A percentile compares a stretch with the other conserved stretches of the same genome.
Evolutionary conservation across 1,139 yeast species (phyloP).

Genomic region (Citeromyces hawaiiensis): DNA sequence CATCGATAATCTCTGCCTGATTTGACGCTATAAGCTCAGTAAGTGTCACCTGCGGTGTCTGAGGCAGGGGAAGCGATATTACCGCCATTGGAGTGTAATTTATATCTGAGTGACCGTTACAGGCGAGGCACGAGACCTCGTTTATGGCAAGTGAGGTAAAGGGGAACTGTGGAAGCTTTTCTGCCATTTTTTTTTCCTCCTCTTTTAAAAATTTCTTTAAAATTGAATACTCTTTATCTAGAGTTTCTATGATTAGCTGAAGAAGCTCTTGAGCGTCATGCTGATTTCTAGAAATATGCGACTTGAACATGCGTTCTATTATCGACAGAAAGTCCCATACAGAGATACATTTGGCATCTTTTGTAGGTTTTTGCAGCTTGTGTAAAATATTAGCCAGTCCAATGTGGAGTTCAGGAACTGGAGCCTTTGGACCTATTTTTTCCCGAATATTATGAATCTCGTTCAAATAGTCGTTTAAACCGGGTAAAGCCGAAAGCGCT

Average conservation of each 20-base stretch:
- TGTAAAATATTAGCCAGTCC: constrained; percentile 41
- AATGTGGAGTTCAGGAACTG: constrained; percentile 23
- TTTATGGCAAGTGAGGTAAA: constrained; percentile 57
- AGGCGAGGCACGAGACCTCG: constrained; percentile 54
- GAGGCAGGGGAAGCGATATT: constrained; percentile 66
- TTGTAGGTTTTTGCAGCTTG: constrained; percentile 52
- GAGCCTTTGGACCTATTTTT: constrained; percentile 2
- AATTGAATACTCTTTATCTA: constrained; percentile 49
- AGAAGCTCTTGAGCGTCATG: constrained; percentile 93
- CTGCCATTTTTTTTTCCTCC: background rate
- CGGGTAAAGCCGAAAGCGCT: constrained; percentile 63
- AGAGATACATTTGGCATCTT: constrained; percentile 40
- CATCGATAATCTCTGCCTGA: constrained; percentile 62
- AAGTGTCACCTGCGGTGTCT: constrained; percentile 31
- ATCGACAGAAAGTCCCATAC: constrained; percentile 72
- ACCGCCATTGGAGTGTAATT: constrained; percentile 53
- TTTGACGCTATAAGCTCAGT: constrained; percentile 42
- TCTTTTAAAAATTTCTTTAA: constrained; percentile 21
- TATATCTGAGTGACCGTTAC: constrained; percentile 52
- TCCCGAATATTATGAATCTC: constrained; percentile 13
- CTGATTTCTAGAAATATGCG: constrained; percentile 68
- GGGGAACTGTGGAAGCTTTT: constrained; percentile 45
- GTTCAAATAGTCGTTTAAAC: constrained; percentile 48
- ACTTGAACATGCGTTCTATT: constrained; percentile 64
- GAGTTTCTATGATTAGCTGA: constrained; percentile 65